phyloP scores from a whole-genome alignment of 176 grass and related monocot genomes.

The Pharus latifolius region DNA sequence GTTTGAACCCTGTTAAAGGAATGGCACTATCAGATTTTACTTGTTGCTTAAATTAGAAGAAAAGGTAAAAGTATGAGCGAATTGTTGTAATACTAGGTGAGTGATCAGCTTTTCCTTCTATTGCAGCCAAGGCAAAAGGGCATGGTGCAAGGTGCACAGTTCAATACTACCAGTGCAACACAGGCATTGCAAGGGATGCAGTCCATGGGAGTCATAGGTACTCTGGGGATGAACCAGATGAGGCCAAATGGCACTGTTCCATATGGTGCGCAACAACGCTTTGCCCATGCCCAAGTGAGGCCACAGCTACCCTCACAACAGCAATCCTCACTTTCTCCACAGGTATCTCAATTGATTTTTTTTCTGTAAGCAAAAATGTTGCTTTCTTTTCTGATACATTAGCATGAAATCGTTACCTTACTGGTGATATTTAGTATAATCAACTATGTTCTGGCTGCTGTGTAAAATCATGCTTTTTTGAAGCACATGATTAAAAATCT shows the following conservation, averaged over 20 bases:
- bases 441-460: background rate
- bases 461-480: background rate
- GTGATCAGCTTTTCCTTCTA: too few species aligned
- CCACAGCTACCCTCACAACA: conserved; percentile 57
- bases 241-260: conserved; percentile 74
- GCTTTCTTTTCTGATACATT: too few species aligned
- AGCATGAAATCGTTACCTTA: too few species aligned
- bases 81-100: too few species aligned
- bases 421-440: background rate
- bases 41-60: too few species aligned
- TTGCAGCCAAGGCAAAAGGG: conserved; percentile 82
- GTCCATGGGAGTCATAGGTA: conserved; percentile 76
- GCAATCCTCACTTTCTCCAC: conserved; percentile 67
- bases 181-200: conserved; percentile 91
- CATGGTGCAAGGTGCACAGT: conserved; percentile 69
- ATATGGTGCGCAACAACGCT: conserved; percentile 68
- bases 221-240: conserved; percentile 69
- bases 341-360: conserved; percentile 35
- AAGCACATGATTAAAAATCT: background rate
- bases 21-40: too few species aligned
- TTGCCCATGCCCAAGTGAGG: conserved; percentile 66
- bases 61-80: too few species aligned
- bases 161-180: conserved; percentile 44
- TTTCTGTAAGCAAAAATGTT: conserved; percentile 7
- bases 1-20: too few species aligned